Evolutionary conservation across 176 grass and related monocot species (phyloP), one percentile per base, ranked within the genome.

Genomic region (Hyparrhenia diplandra): DNA sequence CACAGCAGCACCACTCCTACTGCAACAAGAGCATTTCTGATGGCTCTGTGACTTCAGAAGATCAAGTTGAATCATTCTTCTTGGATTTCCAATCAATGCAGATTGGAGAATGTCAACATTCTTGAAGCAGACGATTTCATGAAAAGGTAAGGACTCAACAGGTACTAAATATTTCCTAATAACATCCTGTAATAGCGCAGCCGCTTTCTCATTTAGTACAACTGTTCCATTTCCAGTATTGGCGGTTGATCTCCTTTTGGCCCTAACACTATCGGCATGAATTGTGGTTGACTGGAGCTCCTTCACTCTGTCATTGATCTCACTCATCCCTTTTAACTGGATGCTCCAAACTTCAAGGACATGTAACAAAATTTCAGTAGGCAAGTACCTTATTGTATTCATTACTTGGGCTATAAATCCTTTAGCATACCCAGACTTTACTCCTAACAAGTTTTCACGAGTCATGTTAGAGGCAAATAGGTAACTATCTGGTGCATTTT

Each of bases 111-210:
- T 46, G 34, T 63, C 87, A 74, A 94, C 92, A 91, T 94, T 74
- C 87, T 85, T 90, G 90, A 97, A 97, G 85, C 95, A 97, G 79
- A 97, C 77, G 52, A 97, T 90, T 92, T 97, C 92, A 76, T 97
- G 89, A 78, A 97, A 91, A 80, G 87, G 72, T 82, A 80, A 83
- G 73, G 69, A 83, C 63, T 94, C 95, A 35, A 84, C 78, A 29
- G 92, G 86, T 21, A 82, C 87, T 81, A 97, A 81, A 94, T 73
- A 82, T 43, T 94, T 93, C 84, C 95, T 49, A 30, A 27, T 49
- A 30, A 49, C 42, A 20, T 72, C 69, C 69, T 72, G 42, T 30
- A 72, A 49, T 49, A 72, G 41, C 4, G 28, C 1, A 42, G 69
- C 69, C 2, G 8, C 69, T 49, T 72, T 49, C 14, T 72, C 69